Evolutionary conservation across 2,329 filamentous ascomycete genomes (phyloP).

Genomic region (Colletotrichum kahawae): DNA sequence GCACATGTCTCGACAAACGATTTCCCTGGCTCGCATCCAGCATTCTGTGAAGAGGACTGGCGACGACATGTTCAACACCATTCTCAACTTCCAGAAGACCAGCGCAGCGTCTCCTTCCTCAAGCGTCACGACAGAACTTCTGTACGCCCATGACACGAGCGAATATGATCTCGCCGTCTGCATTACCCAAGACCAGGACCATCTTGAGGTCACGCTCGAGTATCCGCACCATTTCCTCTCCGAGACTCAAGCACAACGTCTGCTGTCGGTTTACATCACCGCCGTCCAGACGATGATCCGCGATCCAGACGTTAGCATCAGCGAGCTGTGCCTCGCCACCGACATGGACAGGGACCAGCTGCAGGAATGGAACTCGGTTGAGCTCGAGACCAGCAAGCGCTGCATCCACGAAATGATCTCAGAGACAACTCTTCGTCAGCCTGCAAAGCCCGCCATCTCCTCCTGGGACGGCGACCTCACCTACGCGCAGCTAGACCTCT

Average conservation of each 20-base stretch:
- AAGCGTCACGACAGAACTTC: not conserved
- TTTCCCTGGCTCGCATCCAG: not conserved
- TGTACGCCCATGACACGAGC: not conserved
- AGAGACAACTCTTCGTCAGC: not conserved
- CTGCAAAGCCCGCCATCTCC: constrained; percentile 7
- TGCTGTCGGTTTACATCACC: not conserved
- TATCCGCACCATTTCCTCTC: constrained; percentile 2
- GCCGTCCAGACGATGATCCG: not conserved
- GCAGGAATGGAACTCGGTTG: not conserved
- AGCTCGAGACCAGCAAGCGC: not conserved
- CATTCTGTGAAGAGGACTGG: not conserved
- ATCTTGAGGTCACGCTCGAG: not conserved
- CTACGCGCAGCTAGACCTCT: constrained; percentile 23
- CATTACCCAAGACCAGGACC: not conserved
- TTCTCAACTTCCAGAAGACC: constrained; percentile 7
- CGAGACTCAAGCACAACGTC: not conserved
- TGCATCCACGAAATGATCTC: constrained; percentile 13
- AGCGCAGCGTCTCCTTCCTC: too few relatives aligned
- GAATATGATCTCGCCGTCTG: constrained; percentile 7
- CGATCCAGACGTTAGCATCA: not conserved
- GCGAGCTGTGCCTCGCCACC: not conserved
- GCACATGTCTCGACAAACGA: not conserved
- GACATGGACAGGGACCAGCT: not conserved
- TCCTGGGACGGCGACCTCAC: constrained; percentile 28
- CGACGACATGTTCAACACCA: not conserved